Percentiles rank a stretch among this genome's conserved stretches.
Conservation (phyloP, 495 filamentous ascomycete genomes). For the Melanomma pulvis-pyrius region DNA sequence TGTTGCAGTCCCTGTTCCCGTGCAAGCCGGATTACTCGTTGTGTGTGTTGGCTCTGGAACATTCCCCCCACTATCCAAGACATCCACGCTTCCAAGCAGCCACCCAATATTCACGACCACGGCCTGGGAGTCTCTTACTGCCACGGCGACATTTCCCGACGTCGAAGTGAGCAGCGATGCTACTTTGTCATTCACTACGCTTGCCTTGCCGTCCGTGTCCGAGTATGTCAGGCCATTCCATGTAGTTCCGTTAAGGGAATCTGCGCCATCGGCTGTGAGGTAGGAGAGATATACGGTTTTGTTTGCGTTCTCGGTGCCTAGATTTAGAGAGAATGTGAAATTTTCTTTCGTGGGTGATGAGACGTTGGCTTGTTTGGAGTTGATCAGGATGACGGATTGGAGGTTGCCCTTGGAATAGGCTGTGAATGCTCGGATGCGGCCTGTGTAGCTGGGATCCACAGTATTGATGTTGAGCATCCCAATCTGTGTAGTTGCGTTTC, state of each 20-base stretch:
- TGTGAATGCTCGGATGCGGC: slow-evolving; percentile 39
- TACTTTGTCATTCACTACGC: slow-evolving; percentile 19
- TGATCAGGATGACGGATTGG: slow-evolving; percentile 43
- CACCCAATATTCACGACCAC: slow-evolving; percentile 35
- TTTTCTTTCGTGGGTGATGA: slow-evolving; percentile 32
- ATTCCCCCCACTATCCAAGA: slow-evolving; percentile 20
- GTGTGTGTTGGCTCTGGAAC: not conserved
- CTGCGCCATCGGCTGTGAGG: slow-evolving; percentile 42
- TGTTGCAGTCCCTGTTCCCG: slow-evolving; percentile 24
- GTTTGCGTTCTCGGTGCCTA: slow-evolving; percentile 27
- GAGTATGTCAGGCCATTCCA: slow-evolving; percentile 48
- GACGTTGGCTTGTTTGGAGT: slow-evolving; percentile 38
- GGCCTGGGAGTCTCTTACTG: slow-evolving; percentile 40
- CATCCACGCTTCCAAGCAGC: slow-evolving; percentile 29
- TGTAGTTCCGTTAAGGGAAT: slow-evolving; percentile 38
- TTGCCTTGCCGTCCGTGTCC: slow-evolving; percentile 39
- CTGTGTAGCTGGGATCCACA: slow-evolving; percentile 30
- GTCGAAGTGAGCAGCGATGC: slow-evolving; percentile 24
- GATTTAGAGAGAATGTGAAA: slow-evolving; percentile 35
- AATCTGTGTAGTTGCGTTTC: slow-evolving; percentile 42
- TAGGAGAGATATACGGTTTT: slow-evolving; percentile 42
- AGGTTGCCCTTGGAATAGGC: slow-evolving; percentile 40
- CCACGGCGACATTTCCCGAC: slow-evolving; percentile 33
- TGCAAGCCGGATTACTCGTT: slow-evolving; percentile 1
- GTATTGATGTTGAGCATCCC: slow-evolving; percentile 21